Conservation (phyloP, 129 eudicot species). For the Pseudognaphalium luteoalbum region DNA sequence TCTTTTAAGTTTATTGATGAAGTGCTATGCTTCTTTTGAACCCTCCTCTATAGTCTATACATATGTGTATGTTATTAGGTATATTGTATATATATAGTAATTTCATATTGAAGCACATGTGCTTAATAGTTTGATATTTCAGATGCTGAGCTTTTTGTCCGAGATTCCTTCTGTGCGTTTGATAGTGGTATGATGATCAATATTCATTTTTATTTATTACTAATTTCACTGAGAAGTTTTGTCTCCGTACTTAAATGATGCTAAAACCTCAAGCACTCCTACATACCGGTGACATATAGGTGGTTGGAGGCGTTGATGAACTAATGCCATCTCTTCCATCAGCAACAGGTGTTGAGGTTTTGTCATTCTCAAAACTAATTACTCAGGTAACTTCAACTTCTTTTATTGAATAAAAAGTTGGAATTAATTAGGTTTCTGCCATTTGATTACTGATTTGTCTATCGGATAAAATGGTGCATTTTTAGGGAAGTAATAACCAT, state of each 20-base stretch:
- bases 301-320: constrained; percentile 83
- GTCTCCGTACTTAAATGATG: neutral
- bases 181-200: constrained; percentile 62
- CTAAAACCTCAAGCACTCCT: constrained; percentile 13
- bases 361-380: constrained; percentile 68
- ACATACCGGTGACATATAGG: constrained; percentile 42
- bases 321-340: constrained; percentile 66
- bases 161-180: constrained; percentile 84
- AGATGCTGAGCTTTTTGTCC: constrained; percentile 82
- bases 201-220: constrained; percentile 7
- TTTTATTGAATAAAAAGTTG: constrained; percentile 4
- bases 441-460: constrained; percentile 16
- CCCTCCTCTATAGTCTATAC: no score
- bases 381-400: constrained; percentile 51
- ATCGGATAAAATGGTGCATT: constrained; percentile 6
- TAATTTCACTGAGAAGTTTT: neutral
- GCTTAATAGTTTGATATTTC: constrained; percentile 40
- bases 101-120: constrained; percentile 3
- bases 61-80: neutral
- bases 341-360: constrained; percentile 59
- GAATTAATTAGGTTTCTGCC: neutral
- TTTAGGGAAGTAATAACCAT: constrained; percentile 59
- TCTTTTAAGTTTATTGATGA: neutral
- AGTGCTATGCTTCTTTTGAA: neutral
- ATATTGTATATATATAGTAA: neutral